Evolutionary conservation across 192 early-diverging fungal species (phyloP).

Genomic region (Coemansia sp.): DNA sequence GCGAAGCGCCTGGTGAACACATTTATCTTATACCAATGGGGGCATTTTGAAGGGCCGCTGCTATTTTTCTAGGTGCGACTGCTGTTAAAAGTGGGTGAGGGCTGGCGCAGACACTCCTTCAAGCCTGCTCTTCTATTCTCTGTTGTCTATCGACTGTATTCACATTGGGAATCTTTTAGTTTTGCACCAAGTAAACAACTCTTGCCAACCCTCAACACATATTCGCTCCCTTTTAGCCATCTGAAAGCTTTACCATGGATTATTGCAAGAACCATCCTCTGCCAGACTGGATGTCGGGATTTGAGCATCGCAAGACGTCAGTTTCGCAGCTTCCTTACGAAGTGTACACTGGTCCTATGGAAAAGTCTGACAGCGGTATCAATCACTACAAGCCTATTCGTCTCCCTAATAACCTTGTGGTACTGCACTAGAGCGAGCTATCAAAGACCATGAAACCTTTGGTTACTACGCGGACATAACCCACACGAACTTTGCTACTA

Average conservation of each 20-base stretch:
- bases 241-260: too few species aligned
- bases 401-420: constrained; percentile 59
- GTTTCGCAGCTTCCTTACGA: constrained; percentile 10
- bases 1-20: not conserved
- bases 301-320: constrained; percentile 4
- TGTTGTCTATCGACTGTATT: not conserved
- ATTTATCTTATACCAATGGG: not conserved
- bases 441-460: not conserved
- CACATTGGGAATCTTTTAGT: not conserved
- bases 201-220: not conserved
- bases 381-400: constrained; percentile 59
- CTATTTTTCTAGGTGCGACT: not conserved
- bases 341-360: constrained; percentile 12
- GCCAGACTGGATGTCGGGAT: constrained; percentile 5
- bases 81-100: not conserved
- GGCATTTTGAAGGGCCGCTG: not conserved
- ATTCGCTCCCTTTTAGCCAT: not conserved
- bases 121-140: not conserved
- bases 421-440: constrained; percentile 20
- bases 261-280: constrained; percentile 3
- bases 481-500: not conserved
- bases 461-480: not conserved
- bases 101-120: not conserved
- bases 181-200: not conserved
- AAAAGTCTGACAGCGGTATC: constrained; percentile 57